Evolutionary conservation across 345 rosid species (phyloP).

Genomic region (Corymbia maculata): DNA sequence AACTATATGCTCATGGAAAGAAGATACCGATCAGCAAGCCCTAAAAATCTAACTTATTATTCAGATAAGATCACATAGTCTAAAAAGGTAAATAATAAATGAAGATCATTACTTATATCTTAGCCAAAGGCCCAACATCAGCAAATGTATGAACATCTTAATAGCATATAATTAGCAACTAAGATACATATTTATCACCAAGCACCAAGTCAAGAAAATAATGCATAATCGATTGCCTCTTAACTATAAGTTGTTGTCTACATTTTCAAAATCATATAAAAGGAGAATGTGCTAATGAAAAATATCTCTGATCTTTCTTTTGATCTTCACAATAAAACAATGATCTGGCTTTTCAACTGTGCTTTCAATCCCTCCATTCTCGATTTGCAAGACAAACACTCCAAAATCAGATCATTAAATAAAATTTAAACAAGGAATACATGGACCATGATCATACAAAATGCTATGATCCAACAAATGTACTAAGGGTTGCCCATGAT

Average conservation of each 20-base stretch:
- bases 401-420: neutral
- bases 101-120: neutral
- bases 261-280: neutral
- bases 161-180: neutral
- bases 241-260: neutral
- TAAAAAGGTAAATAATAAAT: neutral
- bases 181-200: neutral
- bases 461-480: neutral
- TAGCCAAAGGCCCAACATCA: neutral
- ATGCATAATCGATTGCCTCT: neutral
- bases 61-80: neutral
- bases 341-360: neutral
- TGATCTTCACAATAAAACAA: neutral
- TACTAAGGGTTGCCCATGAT: neutral
- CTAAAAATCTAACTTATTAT: neutral
- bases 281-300: neutral
- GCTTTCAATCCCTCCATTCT: neutral
- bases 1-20: neutral
- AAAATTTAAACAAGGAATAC: neutral
- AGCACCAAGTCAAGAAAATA: neutral
- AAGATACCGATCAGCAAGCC: neutral
- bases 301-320: neutral
- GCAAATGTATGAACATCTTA: neutral
- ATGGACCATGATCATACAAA: neutral
- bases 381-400: neutral